phyloP scores from a whole-genome alignment of 352 stramenopile genomes.

The Globisporangium apiculatum region DNA sequence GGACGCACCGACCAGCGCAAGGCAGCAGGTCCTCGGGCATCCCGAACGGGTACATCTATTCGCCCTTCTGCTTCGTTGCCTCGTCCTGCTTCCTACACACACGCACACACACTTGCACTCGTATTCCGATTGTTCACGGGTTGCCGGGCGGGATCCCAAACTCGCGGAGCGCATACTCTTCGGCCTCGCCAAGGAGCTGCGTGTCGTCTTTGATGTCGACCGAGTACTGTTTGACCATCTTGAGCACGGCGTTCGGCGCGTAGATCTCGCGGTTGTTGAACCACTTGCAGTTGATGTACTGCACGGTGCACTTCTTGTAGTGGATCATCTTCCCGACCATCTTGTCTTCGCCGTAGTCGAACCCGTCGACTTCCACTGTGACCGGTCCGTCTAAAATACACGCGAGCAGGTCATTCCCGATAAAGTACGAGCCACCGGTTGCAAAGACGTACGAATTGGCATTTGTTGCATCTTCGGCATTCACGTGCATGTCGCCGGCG shows the following conservation, averaged over 20 bases:
- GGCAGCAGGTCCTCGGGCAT: too few relatives aligned
- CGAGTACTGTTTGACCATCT: slow-evolving; percentile 61
- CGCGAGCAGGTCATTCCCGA: slow-evolving; percentile 56
- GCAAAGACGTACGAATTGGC: slow-evolving; percentile 78
- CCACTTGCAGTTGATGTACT: slow-evolving; percentile 84
- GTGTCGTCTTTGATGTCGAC: slow-evolving; percentile 49
- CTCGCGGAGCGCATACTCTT: slow-evolving; percentile 18
- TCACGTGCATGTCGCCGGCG: slow-evolving; percentile 76
- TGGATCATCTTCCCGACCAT: slow-evolving; percentile 81
- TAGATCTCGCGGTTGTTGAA: slow-evolving; percentile 82
- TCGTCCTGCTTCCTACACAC: too few relatives aligned
- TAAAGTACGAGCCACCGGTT: slow-evolving; percentile 68
- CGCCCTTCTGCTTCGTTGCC: too few relatives aligned
- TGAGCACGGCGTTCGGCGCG: slow-evolving; percentile 54
- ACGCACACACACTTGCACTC: background rate
- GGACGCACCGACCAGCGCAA: too few relatives aligned
- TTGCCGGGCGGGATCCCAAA: too few relatives aligned
- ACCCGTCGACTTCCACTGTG: slow-evolving; percentile 51
- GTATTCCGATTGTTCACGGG: too few relatives aligned
- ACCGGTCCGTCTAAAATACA: slow-evolving; percentile 58
- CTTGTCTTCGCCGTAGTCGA: slow-evolving; percentile 76
- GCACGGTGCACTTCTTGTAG: slow-evolving; percentile 66
- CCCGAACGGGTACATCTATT: too few relatives aligned
- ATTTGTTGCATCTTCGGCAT: slow-evolving; percentile 52
- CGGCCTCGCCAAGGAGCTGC: slow-evolving; percentile 38